A percentile compares a stretch with the other conserved stretches of the same genome.
These are phyloP conservation scores for Tetrahymena borealis DNA, from an alignment of 73 alveolate genomes.

Conservation along the genomic window DNA sequence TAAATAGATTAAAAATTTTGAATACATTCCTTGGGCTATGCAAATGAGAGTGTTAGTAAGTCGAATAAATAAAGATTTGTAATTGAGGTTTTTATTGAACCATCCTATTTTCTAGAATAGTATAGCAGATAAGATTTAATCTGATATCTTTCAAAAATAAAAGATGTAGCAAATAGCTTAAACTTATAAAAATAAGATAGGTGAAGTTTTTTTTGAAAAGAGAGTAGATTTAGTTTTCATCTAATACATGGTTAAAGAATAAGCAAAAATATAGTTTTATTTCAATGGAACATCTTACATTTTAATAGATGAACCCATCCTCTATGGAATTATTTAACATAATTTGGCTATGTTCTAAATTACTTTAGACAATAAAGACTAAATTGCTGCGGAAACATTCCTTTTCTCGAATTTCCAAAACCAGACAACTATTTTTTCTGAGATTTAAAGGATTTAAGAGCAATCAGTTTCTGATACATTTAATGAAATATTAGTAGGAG, in stretches of 20 bases:
- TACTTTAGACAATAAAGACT: not conserved
- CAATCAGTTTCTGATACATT: not conserved
- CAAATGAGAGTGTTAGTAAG: not conserved
- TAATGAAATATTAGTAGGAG: not conserved
- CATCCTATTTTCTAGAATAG: not conserved
- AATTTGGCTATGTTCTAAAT: not conserved
- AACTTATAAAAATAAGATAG: not conserved
- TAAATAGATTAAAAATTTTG: not conserved
- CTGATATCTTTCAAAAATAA: not conserved
- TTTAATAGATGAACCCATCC: not conserved
- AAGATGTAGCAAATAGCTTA: not conserved
- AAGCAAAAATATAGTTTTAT: not conserved
- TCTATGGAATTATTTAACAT: not conserved
- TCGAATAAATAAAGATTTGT: not conserved
- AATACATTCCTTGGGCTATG: not conserved
- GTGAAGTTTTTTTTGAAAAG: not conserved
- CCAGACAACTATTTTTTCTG: not conserved
- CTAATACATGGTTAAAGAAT: not conserved
- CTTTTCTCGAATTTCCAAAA: not conserved
- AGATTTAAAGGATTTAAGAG: not conserved
- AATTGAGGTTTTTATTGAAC: not conserved
- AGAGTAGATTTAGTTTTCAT: not conserved
- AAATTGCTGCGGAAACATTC: not conserved
- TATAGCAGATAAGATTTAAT: not conserved
- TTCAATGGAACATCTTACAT: not conserved